These are phyloP conservation scores for Cryomyces antarcticus DNA, from an alignment of 495 filamentous ascomycete genomes.

Conservation along the genomic window DNA sequence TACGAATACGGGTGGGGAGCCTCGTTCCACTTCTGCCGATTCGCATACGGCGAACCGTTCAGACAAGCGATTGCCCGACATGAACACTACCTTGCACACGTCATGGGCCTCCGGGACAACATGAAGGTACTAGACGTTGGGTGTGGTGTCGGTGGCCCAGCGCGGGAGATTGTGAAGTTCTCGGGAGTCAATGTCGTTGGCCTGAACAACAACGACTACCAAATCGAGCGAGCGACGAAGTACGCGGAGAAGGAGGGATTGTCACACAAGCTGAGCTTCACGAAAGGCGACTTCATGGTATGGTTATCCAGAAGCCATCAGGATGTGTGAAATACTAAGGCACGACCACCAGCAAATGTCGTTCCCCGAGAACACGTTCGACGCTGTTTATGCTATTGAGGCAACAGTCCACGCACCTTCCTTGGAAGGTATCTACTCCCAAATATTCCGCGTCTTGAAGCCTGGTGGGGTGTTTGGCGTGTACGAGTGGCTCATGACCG, in stretches of 20 bases:
- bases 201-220: slow-evolving; percentile 99
- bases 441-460: slow-evolving; percentile 92
- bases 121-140: slow-evolving; percentile 94
- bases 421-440: slow-evolving; percentile 81
- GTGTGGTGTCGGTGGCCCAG: slow-evolving; percentile 95
- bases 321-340: neutral
- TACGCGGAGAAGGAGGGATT: slow-evolving; percentile 73
- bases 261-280: slow-evolving; percentile 61
- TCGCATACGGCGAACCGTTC: slow-evolving; percentile 74
- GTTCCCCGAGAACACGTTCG: slow-evolving; percentile 79
- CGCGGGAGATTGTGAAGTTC: slow-evolving; percentile 92
- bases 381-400: slow-evolving; percentile 95
- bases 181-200: slow-evolving; percentile 75
- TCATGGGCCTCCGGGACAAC: slow-evolving; percentile 64
- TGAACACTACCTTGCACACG: slow-evolving; percentile 91
- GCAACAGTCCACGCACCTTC: slow-evolving; percentile 90
- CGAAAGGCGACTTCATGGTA: slow-evolving; percentile 97
- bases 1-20: slow-evolving; percentile 96
- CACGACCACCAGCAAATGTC: slow-evolving; percentile 62
- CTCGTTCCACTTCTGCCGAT: slow-evolving; percentile 96
- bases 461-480: slow-evolving; percentile 92
- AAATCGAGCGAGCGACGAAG: slow-evolving; percentile 79
- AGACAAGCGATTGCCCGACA: slow-evolving; percentile 87
- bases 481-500: slow-evolving; percentile 99
- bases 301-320: slow-evolving; percentile 1